Percentiles rank a stretch among this genome's conserved stretches.
Conservation (phyloP, 2,329 filamentous ascomycete genomes). For the Daldinia eschscholtzii region DNA sequence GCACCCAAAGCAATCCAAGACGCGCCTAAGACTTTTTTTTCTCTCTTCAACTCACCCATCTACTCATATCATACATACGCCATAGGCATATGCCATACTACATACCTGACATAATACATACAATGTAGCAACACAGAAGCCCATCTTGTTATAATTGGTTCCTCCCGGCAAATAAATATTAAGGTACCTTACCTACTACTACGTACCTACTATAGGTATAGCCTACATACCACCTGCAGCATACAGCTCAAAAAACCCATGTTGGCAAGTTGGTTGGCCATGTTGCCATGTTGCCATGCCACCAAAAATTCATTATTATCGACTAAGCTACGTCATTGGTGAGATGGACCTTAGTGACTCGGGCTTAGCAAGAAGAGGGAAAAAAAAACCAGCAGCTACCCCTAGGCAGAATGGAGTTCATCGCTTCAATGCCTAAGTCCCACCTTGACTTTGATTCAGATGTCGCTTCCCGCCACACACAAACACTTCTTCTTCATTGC, state of each 20-base stretch:
- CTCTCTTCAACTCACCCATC: conserved; percentile 6
- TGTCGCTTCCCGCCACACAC: conserved; percentile 41
- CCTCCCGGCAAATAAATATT: conserved; percentile 23
- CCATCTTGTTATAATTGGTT: conserved; percentile 29
- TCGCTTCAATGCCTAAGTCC: conserved; percentile 34
- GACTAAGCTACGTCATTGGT: conserved; percentile 40
- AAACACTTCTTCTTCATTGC: conserved; percentile 27
- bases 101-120: conserved; percentile 12
- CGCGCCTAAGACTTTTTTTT: conserved; percentile 19
- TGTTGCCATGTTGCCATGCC: conserved; percentile 1
- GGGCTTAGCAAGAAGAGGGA: conserved; percentile 14
- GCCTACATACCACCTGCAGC: background rate
- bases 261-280: background rate
- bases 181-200: background rate
- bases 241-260: background rate
- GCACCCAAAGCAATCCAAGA: conserved; percentile 1
- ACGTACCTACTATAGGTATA: background rate
- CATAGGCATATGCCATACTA: conserved; percentile 2
- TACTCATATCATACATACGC: background rate
- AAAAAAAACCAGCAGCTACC: conserved; percentile 14
- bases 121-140: conserved; percentile 21
- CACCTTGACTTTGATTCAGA: conserved; percentile 37
- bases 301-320: conserved; percentile 22
- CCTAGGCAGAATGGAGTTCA: conserved; percentile 1
- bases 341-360: conserved; percentile 31